phyloP scores from a whole-genome alignment of 2,329 filamentous ascomycete species.

The Fusarium mexicanum region DNA sequence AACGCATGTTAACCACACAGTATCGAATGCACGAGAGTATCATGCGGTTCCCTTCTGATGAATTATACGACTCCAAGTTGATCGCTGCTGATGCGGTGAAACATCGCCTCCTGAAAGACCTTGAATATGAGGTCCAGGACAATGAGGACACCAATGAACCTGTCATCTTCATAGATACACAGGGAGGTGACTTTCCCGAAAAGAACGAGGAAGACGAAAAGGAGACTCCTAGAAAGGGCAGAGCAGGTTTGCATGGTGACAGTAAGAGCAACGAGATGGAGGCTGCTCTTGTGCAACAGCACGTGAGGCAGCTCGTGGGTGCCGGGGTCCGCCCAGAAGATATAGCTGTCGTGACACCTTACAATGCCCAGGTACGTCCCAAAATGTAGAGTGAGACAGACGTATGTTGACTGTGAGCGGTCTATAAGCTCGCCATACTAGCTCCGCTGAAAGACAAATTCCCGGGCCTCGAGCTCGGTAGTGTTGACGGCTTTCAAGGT shows the following conservation, averaged over 20 bases:
- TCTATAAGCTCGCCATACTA: constrained; percentile 74
- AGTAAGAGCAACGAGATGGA: constrained; percentile 96
- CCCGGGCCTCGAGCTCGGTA: constrained; percentile 91
- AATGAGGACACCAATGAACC: constrained; percentile 90
- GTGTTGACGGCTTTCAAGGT: constrained; percentile 96
- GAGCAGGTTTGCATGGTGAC: constrained; percentile 57
- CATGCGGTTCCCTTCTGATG: constrained; percentile 91
- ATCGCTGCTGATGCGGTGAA: constrained; percentile 84
- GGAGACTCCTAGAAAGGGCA: constrained; percentile 55
- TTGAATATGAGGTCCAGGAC: constrained; percentile 80
- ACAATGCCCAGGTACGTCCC: constrained; percentile 82
- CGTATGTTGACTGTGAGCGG: constrained; percentile 32
- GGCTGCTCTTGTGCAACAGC: constrained; percentile 79
- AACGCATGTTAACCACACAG: constrained; percentile 94
- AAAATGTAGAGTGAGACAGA: constrained; percentile 6
- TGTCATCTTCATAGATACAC: constrained; percentile 93
- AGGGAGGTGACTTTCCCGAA: constrained; percentile 92
- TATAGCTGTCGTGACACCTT: constrained; percentile 94
- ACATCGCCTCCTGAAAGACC: constrained; percentile 75
- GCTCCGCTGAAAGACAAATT: constrained; percentile 83
- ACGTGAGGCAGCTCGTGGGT: constrained; percentile 79
- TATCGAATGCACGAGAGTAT: constrained; percentile 98
- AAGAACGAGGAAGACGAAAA: constrained; percentile 77
- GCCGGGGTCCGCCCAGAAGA: constrained; percentile 84
- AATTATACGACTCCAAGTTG: constrained; percentile 85